phyloP scores from a whole-genome alignment of 2,329 filamentous ascomycete species.

The Ampelomyces quisqualis region DNA sequence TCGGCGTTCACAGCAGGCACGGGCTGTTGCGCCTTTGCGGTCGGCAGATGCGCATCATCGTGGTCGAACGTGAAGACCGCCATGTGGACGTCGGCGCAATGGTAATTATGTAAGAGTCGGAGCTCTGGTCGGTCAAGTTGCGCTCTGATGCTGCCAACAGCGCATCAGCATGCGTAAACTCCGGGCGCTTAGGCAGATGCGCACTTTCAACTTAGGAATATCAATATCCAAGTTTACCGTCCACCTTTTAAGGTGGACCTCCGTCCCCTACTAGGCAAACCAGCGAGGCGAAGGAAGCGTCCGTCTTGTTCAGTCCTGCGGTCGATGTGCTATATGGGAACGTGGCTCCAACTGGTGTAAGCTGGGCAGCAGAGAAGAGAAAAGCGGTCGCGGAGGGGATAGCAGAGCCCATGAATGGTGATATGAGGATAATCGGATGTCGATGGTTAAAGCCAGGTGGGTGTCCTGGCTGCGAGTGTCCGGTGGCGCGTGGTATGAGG shows the following conservation, averaged over 20 bases:
- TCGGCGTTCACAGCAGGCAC: constrained; percentile 12
- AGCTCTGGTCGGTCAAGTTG: constrained; percentile 10
- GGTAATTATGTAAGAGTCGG: constrained; percentile 13
- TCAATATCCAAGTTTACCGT: constrained; percentile 47
- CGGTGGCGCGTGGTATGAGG: constrained; percentile 13
- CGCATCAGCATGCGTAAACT: constrained; percentile 26
- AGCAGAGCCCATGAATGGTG: constrained; percentile 51
- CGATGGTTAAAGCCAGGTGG: constrained; percentile 32
- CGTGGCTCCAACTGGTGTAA: constrained; percentile 39
- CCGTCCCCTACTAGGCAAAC: constrained; percentile 50
- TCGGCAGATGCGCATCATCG: constrained; percentile 32
- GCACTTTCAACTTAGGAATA: constrained; percentile 29
- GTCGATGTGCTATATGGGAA: constrained; percentile 38
- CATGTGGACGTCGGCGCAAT: constrained; percentile 22
- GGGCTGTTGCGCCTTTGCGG: constrained; percentile 11
- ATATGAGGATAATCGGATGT: constrained; percentile 24
- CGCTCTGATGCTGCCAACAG: constrained; percentile 22
- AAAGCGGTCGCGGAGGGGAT: constrained; percentile 36
- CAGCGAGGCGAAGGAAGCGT: constrained; percentile 52
- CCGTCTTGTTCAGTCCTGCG: constrained; percentile 43
- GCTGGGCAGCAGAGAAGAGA: constrained; percentile 31
- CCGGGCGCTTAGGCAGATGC: constrained; percentile 13
- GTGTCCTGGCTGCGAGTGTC: constrained; percentile 28
- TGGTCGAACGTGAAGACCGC: constrained; percentile 41
- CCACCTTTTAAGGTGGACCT: constrained; percentile 57